These are phyloP conservation scores for Stagonosporopsis vannaccii DNA, from an alignment of 2,329 filamentous ascomycete species.

Conservation along the genomic window DNA sequence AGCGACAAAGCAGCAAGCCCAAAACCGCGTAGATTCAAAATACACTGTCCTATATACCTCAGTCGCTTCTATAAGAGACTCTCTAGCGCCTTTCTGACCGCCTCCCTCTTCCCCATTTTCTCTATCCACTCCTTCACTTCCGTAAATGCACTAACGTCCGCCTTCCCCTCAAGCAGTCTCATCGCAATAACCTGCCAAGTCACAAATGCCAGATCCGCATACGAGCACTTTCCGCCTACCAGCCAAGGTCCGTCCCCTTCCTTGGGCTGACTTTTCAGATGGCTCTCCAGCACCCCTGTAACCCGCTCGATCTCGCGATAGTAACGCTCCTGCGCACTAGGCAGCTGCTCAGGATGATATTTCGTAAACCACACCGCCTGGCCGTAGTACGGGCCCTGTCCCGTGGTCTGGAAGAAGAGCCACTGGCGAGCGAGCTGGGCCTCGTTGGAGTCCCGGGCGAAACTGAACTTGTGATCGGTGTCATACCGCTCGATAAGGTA, in stretches of 20 bases:
- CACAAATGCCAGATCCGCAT: conserved; percentile 38
- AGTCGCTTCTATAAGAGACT: neutral
- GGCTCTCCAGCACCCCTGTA: conserved; percentile 54
- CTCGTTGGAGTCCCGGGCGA: conserved; percentile 43
- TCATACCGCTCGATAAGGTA: conserved; percentile 57
- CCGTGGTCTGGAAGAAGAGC: conserved; percentile 53
- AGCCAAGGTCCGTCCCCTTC: conserved; percentile 38
- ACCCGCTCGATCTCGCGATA: conserved; percentile 57
- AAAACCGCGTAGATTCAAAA: conserved; percentile 18
- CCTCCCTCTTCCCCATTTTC: conserved; percentile 13
- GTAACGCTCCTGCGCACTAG: conserved; percentile 57
- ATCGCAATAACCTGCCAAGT: conserved; percentile 29
- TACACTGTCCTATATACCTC: neutral
- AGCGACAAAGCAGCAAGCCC: conserved; percentile 24
- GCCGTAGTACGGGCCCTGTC: conserved; percentile 58
- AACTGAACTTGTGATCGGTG: conserved; percentile 48
- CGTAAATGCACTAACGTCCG: conserved; percentile 24
- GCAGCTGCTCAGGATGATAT: conserved; percentile 53
- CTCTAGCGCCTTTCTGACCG: conserved; percentile 1
- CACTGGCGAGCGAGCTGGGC: conserved; percentile 53
- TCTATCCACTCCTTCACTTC: conserved; percentile 29
- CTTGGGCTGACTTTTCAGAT: conserved; percentile 42
- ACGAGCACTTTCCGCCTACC: conserved; percentile 37
- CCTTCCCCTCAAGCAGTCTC: neutral
- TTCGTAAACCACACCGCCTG: conserved; percentile 49